Conservation (phyloP, 2,329 filamentous ascomycete genomes). For the Calonectria montana region DNA sequence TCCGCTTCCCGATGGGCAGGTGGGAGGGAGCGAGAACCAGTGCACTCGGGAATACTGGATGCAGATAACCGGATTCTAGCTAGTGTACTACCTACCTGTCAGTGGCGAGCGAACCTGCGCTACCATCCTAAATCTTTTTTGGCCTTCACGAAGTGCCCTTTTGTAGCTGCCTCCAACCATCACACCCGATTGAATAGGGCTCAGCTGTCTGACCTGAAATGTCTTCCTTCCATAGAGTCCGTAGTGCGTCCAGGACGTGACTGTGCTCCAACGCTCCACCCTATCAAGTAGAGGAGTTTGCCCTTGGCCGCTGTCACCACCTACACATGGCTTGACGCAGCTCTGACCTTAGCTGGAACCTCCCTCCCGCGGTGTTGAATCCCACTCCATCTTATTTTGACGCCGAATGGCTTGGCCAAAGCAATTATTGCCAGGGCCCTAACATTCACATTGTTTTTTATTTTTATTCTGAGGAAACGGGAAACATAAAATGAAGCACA, state of each 20-base stretch:
- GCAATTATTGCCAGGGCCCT: background rate
- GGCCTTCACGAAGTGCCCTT: background rate
- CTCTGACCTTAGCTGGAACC: too few species aligned
- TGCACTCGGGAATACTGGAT: conserved; percentile 7
- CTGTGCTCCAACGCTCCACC: background rate
- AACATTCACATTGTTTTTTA: background rate
- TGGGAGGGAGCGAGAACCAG: background rate
- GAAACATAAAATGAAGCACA: background rate
- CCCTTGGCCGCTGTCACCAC: background rate
- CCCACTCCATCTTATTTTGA: background rate
- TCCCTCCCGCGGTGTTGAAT: background rate
- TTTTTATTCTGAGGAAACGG: too few species aligned
- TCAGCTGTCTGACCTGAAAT: background rate
- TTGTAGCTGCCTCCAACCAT: background rate
- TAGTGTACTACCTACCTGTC: conserved; percentile 1
- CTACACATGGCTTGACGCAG: background rate
- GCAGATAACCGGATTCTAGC: background rate
- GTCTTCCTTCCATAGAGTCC: background rate
- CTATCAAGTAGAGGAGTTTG: background rate
- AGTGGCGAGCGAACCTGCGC: conserved; percentile 3
- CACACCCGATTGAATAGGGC: background rate
- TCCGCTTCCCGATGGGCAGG: background rate
- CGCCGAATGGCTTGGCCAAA: background rate
- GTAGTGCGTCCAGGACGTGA: background rate
- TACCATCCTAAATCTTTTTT: background rate